Evolutionary conservation across 2,329 filamentous ascomycete genomes (phyloP).

Genomic region (Ophiobolus disseminans): DNA sequence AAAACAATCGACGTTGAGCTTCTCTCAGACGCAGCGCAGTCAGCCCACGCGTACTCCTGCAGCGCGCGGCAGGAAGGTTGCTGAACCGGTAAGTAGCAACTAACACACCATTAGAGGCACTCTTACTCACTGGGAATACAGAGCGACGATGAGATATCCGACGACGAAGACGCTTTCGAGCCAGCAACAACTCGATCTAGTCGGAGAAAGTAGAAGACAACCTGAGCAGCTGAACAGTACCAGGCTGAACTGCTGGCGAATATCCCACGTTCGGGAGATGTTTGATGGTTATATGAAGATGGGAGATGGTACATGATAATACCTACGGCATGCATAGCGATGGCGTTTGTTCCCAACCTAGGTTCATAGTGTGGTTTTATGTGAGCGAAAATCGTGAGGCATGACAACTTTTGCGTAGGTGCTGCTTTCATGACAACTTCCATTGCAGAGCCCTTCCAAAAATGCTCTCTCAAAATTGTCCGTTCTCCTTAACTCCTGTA

Average conservation of each 20-base stretch:
- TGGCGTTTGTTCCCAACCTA: slow-evolving; percentile 29
- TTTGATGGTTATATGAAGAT: no score
- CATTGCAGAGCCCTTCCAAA: no score
- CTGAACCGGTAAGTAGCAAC: slow-evolving; percentile 50
- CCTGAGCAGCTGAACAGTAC: no score
- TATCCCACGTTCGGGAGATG: no score
- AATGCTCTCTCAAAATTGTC: no score
- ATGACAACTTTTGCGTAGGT: no score
- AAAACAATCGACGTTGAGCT: slow-evolving; percentile 52
- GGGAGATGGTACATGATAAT: no score
- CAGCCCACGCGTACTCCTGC: slow-evolving; percentile 34
- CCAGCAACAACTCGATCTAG: slow-evolving; percentile 37
- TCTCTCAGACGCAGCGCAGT: slow-evolving; percentile 50
- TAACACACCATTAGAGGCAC: neutral
- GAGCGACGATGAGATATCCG: slow-evolving; percentile 53
- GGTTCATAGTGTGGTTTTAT: no score
- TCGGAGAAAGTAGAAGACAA: slow-evolving; percentile 30
- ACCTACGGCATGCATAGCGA: slow-evolving; percentile 34
- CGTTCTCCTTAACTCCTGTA: no score
- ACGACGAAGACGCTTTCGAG: slow-evolving; percentile 52
- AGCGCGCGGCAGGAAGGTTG: slow-evolving; percentile 39
- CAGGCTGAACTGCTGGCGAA: no score
- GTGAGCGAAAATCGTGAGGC: no score
- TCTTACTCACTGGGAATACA: slow-evolving; percentile 21
- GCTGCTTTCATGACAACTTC: no score